Evolutionary conservation across 768 basidiomycete genomes (phyloP), one percentile per base, ranked within the genome.

Genomic region (Pleurotus sapidus): DNA sequence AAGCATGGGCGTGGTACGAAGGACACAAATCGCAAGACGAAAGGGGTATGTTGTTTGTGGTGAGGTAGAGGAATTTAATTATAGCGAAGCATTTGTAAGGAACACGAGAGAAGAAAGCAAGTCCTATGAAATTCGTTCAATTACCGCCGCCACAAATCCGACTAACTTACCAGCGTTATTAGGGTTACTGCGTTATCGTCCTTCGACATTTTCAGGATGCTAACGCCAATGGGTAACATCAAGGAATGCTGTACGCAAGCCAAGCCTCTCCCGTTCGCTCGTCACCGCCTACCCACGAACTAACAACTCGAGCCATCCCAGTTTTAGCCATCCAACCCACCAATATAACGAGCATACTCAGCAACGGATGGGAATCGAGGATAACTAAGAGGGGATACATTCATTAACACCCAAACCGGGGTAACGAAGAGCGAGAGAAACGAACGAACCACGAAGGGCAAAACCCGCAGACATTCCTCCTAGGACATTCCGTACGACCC

Each of bases 381-480:
- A 91, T 89, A 6, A 94, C 91, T 92, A 57, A 9, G 40, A 14
- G 46, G 14, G 15, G 37, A 34, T 8, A 14, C 15, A 43, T n/a
- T 24, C 17, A 39, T 54, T 17, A 42, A 11, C 30, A 34, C 8
- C 3, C 30, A 4, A 34, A 38, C 39, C 9, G 17, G 6, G 12
- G 18, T 30, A 5, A 11, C 14, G 37, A 3, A 11, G 7, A 55
- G 14, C 37, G 5, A 7, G 18, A 47, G 46, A 24, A 30, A 58
- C 60, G 30, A 11, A 66, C 75, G 43, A 63, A 92, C 91, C 89
- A 65, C 91, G 82, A 54, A 94, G 69, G 0, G 91, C 92, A 67
- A 93, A 94, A 1, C 92, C 92, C 30, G 91, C 88, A 9, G 91
- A 87, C 84, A 94, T 87, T 0, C 92, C 92, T 9, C 92, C 92